These are phyloP conservation scores for Seiridium unicorne DNA, from an alignment of 2,329 filamentous ascomycete species.

Conservation along the genomic window DNA sequence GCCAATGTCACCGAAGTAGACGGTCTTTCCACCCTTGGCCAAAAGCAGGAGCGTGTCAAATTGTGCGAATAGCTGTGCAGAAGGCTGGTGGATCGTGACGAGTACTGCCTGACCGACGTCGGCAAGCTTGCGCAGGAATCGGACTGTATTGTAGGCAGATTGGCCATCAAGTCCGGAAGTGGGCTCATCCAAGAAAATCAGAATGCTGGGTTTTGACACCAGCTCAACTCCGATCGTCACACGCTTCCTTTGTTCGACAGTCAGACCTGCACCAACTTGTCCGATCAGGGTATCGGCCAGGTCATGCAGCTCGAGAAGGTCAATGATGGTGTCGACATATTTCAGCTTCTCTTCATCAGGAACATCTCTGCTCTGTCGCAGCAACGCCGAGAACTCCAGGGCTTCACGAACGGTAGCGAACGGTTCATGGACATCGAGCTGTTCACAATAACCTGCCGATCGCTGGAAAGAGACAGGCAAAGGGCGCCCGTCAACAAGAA, in stretches of 20 bases:
- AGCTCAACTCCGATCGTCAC: conserved; percentile 62
- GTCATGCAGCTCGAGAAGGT: conserved; percentile 51
- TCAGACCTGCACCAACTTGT: conserved; percentile 48
- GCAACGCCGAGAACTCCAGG: conserved; percentile 69
- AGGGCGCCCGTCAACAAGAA: conserved; percentile 72
- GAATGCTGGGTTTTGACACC: conserved; percentile 54
- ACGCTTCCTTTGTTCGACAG: conserved; percentile 51
- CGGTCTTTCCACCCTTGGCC: conserved; percentile 62
- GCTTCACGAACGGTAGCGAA: conserved; percentile 76
- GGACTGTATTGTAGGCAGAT: conserved; percentile 64
- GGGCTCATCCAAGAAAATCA: conserved; percentile 63
- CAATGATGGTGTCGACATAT: conserved; percentile 78
- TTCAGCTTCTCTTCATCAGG: conserved; percentile 67
- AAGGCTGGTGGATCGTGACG: conserved; percentile 71
- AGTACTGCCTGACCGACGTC: conserved; percentile 66
- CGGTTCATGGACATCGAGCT: conserved; percentile 75
- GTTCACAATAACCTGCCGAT: conserved; percentile 77
- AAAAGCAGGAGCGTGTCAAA: conserved; percentile 67
- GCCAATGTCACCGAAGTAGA: conserved; percentile 68
- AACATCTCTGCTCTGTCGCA: conserved; percentile 67
- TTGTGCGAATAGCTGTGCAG: conserved; percentile 62
- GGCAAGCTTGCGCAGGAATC: conserved; percentile 65
- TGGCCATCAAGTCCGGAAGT: conserved; percentile 67
- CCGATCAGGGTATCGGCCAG: conserved; percentile 48
- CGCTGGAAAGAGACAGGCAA: conserved; percentile 74